Evolutionary conservation across 345 rosid genomes (phyloP).

Genomic region (Arabis alpina): DNA sequence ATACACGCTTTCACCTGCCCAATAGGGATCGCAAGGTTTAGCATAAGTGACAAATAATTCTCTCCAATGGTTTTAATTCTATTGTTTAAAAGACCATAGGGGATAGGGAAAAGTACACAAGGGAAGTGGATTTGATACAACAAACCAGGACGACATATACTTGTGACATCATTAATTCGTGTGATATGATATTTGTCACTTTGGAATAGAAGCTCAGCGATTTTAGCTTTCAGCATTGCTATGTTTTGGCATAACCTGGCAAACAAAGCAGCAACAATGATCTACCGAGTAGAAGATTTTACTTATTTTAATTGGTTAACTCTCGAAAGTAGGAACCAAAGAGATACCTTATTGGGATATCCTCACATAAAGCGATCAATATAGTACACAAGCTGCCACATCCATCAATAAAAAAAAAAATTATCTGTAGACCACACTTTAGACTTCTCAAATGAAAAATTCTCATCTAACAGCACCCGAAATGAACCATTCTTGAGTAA

Average conservation of each 20-base stretch:
- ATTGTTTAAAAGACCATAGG: too few species aligned
- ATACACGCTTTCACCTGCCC: too few species aligned
- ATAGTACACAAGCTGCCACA: slow-evolving; percentile 83
- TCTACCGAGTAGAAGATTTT: slow-evolving; percentile 5
- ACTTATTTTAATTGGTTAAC: slow-evolving; percentile 10
- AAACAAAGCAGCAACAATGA: slow-evolving; percentile 33
- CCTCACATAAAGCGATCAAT: slow-evolving; percentile 69
- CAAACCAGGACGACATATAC: slow-evolving; percentile 41
- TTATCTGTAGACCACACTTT: slow-evolving; percentile 72
- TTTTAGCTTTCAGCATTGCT: slow-evolving; percentile 80
- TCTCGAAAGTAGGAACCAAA: slow-evolving; percentile 29
- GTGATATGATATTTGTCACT: slow-evolving; percentile 55
- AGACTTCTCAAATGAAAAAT: slow-evolving; percentile 62
- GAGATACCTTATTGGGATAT: slow-evolving; percentile 72
- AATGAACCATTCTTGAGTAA: slow-evolving; percentile 36
- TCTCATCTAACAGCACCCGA: slow-evolving; percentile 56
- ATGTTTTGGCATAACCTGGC: slow-evolving; percentile 89
- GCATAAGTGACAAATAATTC: too few species aligned
- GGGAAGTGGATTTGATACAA: too few species aligned
- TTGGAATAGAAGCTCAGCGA: slow-evolving; percentile 85
- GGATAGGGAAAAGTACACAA: too few species aligned
- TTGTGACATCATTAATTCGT: slow-evolving; percentile 66
- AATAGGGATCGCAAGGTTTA: too few species aligned
- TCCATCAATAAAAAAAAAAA: slow-evolving; percentile 82
- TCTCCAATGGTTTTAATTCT: too few species aligned